Evolutionary conservation across 768 basidiomycete species (phyloP), one percentile per base, ranked within the genome.

Genomic region (Candolleomyces aberdarensis): DNA sequence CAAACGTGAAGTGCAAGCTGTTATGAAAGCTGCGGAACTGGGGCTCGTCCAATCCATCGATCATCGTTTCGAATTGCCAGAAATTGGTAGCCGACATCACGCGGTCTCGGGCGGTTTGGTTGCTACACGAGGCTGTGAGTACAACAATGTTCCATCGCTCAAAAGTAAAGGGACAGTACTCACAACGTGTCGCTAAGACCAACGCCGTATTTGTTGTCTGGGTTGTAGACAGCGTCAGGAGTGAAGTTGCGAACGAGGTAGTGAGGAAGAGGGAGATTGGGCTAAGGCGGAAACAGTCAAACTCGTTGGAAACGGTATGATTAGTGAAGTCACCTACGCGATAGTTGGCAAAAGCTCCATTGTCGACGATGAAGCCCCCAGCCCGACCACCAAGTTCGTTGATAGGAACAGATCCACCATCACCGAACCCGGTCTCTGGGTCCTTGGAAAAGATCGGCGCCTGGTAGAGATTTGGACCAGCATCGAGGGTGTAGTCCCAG

Each of bases 211-310:
- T 49, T 55, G 36, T 56, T 50, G 54, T 56, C 54, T 3, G 60
- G 60, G 19, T 61, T 61, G 60, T 61, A 61, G 10, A 56, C 19
- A 22, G 43, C 60, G 26, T 61, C 60, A 22, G 60, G 31, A 22
- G 60, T 61, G 26, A 61, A 61, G 60, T 61, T 61, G 15, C 60
- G 53, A n/a, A 61, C 60, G n/a, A 61, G 54, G 50, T 56, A 61
- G 31, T 61, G 60, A 13, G 60, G 60, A 6, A 48, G 15, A 15
- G 60, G 60, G 1, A 61, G 47, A 31, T 61, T 61, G 46, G 60
- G 60, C 60, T 61, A 49, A n/a, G 36, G n/a, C 5, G 10, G 7
- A 19, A 3, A 13, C 31, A 5, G 44, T 36, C 15, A 36, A 32
- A 3, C 26, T 3, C 31, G 36, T 10, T 15, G 19, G 8, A 20